Evolutionary conservation across 1,284 basidiomycete species (phyloP), one percentile per base, ranked within the genome.

Genomic region (Ustanciosporium gigantosporum): DNA sequence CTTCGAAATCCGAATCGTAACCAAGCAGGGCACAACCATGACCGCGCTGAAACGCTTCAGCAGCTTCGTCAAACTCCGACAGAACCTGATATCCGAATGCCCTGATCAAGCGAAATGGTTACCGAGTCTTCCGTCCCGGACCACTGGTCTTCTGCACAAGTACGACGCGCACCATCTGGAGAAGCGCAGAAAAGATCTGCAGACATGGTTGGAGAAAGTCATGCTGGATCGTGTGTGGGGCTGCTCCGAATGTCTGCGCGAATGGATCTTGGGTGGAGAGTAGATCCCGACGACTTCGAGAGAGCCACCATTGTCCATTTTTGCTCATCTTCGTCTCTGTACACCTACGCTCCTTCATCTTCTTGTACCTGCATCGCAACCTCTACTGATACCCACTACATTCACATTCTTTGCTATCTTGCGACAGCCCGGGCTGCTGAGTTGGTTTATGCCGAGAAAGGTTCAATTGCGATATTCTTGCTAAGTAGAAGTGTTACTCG

Each of bases 151-250:
- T 32, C 45, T 70, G 47, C 73, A 66, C 40, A 68, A 71, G 46
- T 76, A 74, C 40, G 53, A 56, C 32, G 58, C 72, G 3, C 42
- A 27, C 13, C 62, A 73, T 36, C 39, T 76, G 19, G 73, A 76
- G 41, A 52, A 59, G 40, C 48, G 73, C 2, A 46, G 73, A 16
- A 56, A 55, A 16, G 66, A 53, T 3, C 36, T 76, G 36, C 73
- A 76, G 50, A 41, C 41, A 14, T 76, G 73, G 73, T 53, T 76
- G 17, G 49, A 58, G 25, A 25, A 42, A 0, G 62, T 73, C 9
- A 44, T 61, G 39, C 44, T 71, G 4, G 68, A 74, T 16, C 39
- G 32, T 8, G 58, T 62, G 16, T 76, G 72, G 72, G 68, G 68
- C 17, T 42, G 42, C 15, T 53, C 47, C 8, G 47, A 51, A 16